Conservation (phyloP, 352 stramenopile genomes). For the Pythium dissimile region DNA sequence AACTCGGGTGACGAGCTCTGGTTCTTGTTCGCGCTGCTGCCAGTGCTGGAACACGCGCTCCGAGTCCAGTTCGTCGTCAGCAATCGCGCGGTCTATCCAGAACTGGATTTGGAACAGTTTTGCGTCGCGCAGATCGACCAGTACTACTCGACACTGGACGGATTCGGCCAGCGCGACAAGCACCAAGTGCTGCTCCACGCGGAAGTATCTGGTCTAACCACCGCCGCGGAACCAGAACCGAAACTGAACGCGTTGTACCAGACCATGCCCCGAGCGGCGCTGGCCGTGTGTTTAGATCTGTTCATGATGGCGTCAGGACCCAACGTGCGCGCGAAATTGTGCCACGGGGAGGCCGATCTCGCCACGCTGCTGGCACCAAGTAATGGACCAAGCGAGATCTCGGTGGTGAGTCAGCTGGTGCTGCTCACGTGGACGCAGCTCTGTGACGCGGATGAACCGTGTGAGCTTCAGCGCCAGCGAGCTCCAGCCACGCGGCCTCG, state of each 20-base stretch:
- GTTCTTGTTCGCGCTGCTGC: conserved; percentile 56
- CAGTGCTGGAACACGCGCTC: conserved; percentile 64
- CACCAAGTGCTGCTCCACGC: conserved; percentile 68
- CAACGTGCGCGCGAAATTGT: conserved; percentile 70
- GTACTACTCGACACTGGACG: conserved; percentile 80
- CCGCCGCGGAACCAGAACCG: not conserved
- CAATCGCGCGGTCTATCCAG: conserved; percentile 31
- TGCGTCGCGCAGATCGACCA: conserved; percentile 50
- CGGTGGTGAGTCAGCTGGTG: conserved; percentile 33
- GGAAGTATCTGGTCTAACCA: conserved; percentile 11
- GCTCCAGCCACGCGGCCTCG: not conserved
- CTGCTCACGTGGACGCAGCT: conserved; percentile 29
- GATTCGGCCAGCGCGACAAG: conserved; percentile 72
- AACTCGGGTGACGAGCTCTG: conserved; percentile 38
- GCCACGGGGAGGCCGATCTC: conserved; percentile 58
- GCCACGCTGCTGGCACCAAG: conserved; percentile 17
- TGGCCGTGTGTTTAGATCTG: conserved; percentile 56
- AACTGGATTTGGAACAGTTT: conserved; percentile 30
- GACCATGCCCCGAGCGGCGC: conserved; percentile 30
- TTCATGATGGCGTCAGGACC: conserved; percentile 72
- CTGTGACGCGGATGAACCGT: not conserved
- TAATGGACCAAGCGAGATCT: not conserved
- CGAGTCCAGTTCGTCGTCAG: conserved; percentile 49
- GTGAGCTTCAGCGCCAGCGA: not conserved
- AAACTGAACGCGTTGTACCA: conserved; percentile 48